These are phyloP conservation scores for Solanum chmielewskii DNA, from an alignment of 257 asterid species.

Conservation along the genomic window DNA sequence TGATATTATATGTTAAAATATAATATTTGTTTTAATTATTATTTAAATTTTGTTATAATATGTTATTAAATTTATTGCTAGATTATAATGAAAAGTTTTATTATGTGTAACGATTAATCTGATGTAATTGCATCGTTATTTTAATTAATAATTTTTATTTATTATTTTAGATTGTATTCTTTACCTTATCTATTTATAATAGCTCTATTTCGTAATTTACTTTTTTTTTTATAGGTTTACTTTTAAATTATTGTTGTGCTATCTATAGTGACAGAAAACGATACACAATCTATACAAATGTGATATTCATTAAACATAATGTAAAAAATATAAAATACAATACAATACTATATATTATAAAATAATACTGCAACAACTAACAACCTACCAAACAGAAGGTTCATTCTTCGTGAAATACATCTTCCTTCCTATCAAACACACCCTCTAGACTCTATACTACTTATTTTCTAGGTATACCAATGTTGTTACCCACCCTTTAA, in stretches of 20 bases:
- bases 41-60: too few species aligned
- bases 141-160: not conserved
- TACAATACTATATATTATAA: not conserved
- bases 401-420: not conserved
- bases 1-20: not conserved
- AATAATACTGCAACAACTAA: not conserved
- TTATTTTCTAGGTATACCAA: not conserved
- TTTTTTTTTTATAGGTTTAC: not conserved
- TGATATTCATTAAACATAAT: not conserved
- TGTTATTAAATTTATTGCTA: not conserved
- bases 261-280: fast-evolving
- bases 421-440: too few species aligned
- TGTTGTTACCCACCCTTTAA: not conserved
- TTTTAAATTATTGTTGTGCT: not conserved
- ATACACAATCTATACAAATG: not conserved
- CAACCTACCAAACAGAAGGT: not conserved
- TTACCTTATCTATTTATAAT: not conserved
- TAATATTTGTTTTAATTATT: not conserved
- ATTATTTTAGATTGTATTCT: not conserved
- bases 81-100: not conserved
- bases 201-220: not conserved
- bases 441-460: not conserved
- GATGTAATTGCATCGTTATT: not conserved
- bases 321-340: not conserved
- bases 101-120: not conserved